Evolutionary conservation across 148 eudicot genomes (phyloP).

Genomic region (Silene latifolia): DNA sequence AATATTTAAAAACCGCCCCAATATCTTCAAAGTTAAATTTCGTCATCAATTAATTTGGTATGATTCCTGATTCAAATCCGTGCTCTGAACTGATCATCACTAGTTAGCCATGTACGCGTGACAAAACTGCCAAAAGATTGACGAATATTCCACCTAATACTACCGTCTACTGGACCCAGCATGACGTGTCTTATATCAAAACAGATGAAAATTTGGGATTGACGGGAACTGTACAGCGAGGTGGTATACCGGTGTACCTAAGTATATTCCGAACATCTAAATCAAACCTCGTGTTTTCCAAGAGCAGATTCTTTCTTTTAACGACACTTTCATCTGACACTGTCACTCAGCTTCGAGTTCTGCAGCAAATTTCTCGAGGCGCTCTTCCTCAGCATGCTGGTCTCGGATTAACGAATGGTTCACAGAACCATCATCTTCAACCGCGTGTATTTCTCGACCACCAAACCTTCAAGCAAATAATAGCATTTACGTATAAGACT

Average conservation of each 20-base stretch:
- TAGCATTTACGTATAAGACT: neutral
- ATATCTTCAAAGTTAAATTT: too few relatives aligned
- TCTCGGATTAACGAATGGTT: slow-evolving; percentile 77
- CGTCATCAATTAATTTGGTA: neutral
- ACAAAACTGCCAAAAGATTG: neutral
- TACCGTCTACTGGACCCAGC: neutral
- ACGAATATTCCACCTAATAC: neutral
- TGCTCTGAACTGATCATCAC: too few relatives aligned
- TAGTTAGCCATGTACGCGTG: too few relatives aligned
- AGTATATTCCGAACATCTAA: slow-evolving; percentile 8
- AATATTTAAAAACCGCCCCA: too few relatives aligned
- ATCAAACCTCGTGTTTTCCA: neutral
- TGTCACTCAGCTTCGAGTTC: slow-evolving; percentile 73
- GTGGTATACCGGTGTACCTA: neutral
- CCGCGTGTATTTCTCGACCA: slow-evolving; percentile 73
- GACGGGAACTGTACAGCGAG: too few relatives aligned
- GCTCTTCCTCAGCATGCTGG: slow-evolving; percentile 57
- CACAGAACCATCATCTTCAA: slow-evolving; percentile 74
- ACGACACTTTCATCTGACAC: neutral
- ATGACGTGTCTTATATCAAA: too few relatives aligned
- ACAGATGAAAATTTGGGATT: too few relatives aligned
- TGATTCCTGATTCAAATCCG: too few relatives aligned
- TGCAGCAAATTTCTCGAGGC: slow-evolving; percentile 76
- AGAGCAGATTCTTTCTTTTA: neutral
- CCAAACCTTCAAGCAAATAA: slow-evolving; percentile 59